Percentiles rank a stretch among this genome's conserved stretches.
Evolutionary conservation across 179 eudicot genomes (phyloP).

Genomic region (Patellifolia procumbens): DNA sequence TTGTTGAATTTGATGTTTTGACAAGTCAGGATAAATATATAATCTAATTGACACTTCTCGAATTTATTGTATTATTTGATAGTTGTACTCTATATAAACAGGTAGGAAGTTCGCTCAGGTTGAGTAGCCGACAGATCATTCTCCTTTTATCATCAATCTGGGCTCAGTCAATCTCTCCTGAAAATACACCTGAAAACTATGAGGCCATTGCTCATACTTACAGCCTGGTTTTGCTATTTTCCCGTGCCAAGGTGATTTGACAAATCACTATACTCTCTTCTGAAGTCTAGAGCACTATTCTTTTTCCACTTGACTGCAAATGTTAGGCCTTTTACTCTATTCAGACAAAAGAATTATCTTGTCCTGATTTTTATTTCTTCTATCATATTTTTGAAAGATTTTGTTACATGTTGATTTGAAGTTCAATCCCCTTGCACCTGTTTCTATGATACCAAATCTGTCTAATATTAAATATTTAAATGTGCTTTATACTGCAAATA

Average conservation of each 20-base stretch:
- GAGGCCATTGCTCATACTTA: constrained; percentile 98
- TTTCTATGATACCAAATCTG: neutral
- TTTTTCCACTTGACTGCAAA: neutral
- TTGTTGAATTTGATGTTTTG: neutral
- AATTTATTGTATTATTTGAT: constrained; percentile 6
- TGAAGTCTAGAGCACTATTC: neutral
- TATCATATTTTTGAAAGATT: neutral
- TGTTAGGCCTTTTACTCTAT: neutral
- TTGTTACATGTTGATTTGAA: neutral
- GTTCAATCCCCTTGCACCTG: neutral
- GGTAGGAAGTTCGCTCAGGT: constrained; percentile 76
- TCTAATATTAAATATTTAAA: neutral
- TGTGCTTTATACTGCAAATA: neutral
- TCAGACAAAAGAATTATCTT: neutral
- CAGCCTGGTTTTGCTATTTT: constrained; percentile 83
- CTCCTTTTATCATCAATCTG: constrained; percentile 91
- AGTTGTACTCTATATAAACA: constrained; percentile 28
- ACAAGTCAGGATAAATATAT: neutral
- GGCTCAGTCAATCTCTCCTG: constrained; percentile 85
- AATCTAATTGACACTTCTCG: neutral
- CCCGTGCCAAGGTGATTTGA: constrained; percentile 80
- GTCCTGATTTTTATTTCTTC: neutral
- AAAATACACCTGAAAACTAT: constrained; percentile 79
- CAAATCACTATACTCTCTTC: neutral
- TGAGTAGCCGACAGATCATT: constrained; percentile 85